These are phyloP conservation scores for Macrophomina pseudophaseolina DNA, from an alignment of 2,329 filamentous ascomycete species.

Conservation along the genomic window DNA sequence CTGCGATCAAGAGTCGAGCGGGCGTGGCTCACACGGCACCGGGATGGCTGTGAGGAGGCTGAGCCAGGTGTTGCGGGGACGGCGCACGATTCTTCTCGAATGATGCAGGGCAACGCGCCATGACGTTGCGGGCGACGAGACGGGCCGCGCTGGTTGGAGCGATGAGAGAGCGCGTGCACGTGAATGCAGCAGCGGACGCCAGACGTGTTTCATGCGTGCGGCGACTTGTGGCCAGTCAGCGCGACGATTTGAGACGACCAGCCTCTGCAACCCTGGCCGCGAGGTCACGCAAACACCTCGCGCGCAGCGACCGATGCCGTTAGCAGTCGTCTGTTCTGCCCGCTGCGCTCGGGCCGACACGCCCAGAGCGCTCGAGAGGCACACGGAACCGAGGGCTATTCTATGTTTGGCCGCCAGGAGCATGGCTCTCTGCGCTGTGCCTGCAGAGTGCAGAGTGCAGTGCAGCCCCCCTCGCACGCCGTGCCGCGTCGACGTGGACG, in stretches of 20 bases:
- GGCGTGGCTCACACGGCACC: constrained; percentile 1
- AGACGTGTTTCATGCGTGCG: constrained; percentile 10
- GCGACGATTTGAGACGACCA: constrained; percentile 10
- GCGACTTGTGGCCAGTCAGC: constrained; percentile 1
- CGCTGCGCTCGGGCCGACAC: neutral
- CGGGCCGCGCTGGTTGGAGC: constrained; percentile 13
- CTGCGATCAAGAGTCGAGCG: neutral
- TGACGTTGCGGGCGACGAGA: constrained; percentile 14
- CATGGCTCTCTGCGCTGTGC: constrained; percentile 11
- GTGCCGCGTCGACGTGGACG: constrained; percentile 15
- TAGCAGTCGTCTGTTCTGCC: neutral
- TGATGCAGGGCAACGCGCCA: constrained; percentile 19
- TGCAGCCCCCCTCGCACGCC: neutral
- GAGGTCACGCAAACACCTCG: constrained; percentile 20
- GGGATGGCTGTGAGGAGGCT: constrained; percentile 21
- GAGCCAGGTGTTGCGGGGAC: constrained; percentile 22
- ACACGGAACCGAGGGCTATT: constrained; percentile 11
- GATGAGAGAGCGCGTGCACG: neutral
- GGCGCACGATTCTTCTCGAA: constrained; percentile 24
- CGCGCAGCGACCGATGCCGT: neutral
- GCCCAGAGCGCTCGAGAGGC: constrained; percentile 5
- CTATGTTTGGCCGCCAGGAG: constrained; percentile 8
- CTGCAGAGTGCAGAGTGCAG: constrained; percentile 6
- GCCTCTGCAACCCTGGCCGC: neutral
- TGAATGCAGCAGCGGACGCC: constrained; percentile 5